Percentiles rank a stretch among this genome's conserved stretches.
Conservation (phyloP, 73 alveolate species). For the Strombidium stylifer region DNA sequence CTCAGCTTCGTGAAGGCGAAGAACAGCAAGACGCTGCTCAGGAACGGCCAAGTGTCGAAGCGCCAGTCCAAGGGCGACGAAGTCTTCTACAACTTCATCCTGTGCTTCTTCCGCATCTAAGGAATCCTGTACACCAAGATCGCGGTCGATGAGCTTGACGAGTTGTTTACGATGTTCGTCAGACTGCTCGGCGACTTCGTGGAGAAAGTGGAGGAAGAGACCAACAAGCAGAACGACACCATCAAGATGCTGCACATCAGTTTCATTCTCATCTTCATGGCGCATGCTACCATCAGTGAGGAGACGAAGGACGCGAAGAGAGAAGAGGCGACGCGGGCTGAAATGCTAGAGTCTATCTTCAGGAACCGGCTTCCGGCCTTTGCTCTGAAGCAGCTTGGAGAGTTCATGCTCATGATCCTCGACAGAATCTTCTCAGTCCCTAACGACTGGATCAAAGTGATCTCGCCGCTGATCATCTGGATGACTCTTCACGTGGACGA, state of each 20-base stretch:
- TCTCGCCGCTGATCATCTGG: slow-evolving; percentile 20
- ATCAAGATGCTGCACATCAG: slow-evolving; percentile 2
- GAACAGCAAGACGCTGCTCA: too few relatives aligned
- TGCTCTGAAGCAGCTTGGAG: slow-evolving; percentile 1
- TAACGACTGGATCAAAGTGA: slow-evolving; percentile 6
- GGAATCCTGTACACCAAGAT: too few relatives aligned
- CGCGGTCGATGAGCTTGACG: too few relatives aligned
- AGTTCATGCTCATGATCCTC: neutral
- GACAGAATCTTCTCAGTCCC: slow-evolving; percentile 25
- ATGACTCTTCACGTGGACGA: slow-evolving; percentile 17
- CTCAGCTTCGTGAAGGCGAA: too few relatives aligned
- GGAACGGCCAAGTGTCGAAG: too few relatives aligned
- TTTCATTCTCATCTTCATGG: slow-evolving; percentile 12
- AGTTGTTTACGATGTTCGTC: too few relatives aligned
- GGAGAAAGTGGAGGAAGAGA: slow-evolving; percentile 4
- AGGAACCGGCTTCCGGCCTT: neutral
- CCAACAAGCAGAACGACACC: slow-evolving; percentile 11
- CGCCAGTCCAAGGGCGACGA: too few relatives aligned
- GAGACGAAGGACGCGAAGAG: neutral
- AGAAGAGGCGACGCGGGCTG: neutral
- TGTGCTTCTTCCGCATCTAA: too few relatives aligned
- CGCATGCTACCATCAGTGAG: slow-evolving; percentile 36
- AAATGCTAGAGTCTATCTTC: slow-evolving; percentile 2
- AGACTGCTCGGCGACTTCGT: slow-evolving; percentile 6
- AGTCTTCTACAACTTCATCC: too few relatives aligned